Evolutionary conservation across 164 flowering plant species (phyloP).

Genomic region (Aristolochia contorta): DNA sequence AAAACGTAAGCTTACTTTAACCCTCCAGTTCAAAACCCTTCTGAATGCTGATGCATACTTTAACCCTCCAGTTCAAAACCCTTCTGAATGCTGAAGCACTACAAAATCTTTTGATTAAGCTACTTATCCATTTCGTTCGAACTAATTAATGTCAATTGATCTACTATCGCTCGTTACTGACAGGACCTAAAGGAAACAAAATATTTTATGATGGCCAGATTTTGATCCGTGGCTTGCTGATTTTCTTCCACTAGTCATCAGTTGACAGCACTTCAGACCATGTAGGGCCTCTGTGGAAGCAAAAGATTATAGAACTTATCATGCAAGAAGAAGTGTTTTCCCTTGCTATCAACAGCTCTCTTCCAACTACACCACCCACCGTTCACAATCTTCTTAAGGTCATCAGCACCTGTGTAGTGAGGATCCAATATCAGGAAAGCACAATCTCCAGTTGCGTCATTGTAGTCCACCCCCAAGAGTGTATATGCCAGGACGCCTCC

Average conservation of each 20-base stretch:
- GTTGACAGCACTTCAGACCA: constrained; percentile 38
- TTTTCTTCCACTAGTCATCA: neutral
- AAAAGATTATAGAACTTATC: constrained; percentile 90
- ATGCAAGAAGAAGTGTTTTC: constrained; percentile 76
- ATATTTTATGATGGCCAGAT: too few species aligned
- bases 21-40: too few species aligned
- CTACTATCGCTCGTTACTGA: too few species aligned
- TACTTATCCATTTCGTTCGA: too few species aligned
- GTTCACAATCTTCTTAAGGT: constrained; percentile 67
- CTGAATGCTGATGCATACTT: too few species aligned
- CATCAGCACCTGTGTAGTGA: constrained; percentile 82
- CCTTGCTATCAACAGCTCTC: constrained; percentile 84
- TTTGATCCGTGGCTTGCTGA: neutral
- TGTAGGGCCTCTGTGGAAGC: constrained; percentile 81
- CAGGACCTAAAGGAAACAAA: too few species aligned
- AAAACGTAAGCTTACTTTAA: too few species aligned
- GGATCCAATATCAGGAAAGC: constrained; percentile 94
- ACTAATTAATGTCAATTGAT: too few species aligned
- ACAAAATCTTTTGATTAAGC: too few species aligned
- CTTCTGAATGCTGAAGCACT: too few species aligned
- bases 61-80: too few species aligned
- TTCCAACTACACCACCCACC: constrained; percentile 99
- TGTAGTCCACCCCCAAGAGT: constrained; percentile 85
- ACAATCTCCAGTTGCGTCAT: constrained; percentile 80
- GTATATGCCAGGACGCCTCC: constrained; percentile 98